Percentiles rank a stretch among this genome's conserved stretches.
Evolutionary conservation across 2,329 filamentous ascomycete genomes (phyloP).

Genomic region (Xylariaceae sp.): DNA sequence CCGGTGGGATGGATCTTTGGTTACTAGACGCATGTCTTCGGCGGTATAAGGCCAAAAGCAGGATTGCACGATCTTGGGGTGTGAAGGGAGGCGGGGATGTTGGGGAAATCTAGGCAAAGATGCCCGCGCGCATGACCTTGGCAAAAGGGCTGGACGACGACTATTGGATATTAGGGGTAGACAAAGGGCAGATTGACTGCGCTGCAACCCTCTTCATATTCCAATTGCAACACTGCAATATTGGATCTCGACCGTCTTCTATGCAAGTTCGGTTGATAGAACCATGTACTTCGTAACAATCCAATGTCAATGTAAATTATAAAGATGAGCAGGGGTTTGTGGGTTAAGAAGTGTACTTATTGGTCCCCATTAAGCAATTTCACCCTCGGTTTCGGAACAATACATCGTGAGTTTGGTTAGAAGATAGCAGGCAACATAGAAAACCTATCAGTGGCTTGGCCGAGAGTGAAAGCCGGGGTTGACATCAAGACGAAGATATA

Average conservation of each 20-base stretch:
- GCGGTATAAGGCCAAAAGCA: slow-evolving; percentile 1
- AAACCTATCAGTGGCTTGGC: background rate
- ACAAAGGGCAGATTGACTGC: background rate
- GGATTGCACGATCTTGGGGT: no score
- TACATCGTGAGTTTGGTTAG: background rate
- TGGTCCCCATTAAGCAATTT: background rate
- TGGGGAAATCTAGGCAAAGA: slow-evolving; percentile 23
- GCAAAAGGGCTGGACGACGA: background rate
- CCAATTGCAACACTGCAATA: no score
- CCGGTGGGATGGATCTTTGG: background rate
- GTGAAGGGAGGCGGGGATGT: slow-evolving; percentile 4
- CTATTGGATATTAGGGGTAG: background rate
- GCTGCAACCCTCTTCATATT: background rate
- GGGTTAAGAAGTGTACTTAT: no score
- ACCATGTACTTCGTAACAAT: no score
- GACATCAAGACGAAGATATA: no score
- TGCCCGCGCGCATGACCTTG: background rate
- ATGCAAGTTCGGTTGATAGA: background rate
- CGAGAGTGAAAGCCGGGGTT: no score
- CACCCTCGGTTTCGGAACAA: background rate
- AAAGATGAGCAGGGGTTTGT: no score
- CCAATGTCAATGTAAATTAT: no score
- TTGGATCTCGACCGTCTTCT: background rate
- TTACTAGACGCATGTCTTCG: background rate
- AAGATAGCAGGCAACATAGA: background rate